These are phyloP conservation scores for Pholiota adiposa DNA, from an alignment of 1,284 basidiomycete genomes.

Conservation along the genomic window DNA sequence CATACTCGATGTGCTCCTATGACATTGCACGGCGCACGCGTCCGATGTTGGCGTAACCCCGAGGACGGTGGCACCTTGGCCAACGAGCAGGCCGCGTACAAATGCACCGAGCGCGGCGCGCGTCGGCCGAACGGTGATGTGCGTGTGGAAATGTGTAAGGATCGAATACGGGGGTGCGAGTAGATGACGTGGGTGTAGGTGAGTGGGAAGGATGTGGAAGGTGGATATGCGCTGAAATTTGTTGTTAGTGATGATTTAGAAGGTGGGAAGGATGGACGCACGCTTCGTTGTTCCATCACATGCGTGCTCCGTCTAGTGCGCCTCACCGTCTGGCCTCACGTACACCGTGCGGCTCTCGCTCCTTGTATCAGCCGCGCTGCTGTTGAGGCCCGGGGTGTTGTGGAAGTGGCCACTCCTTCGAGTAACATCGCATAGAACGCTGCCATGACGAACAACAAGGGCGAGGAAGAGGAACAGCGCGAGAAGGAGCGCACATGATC, in stretches of 20 bases:
- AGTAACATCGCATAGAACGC: conserved; percentile 28
- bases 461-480: neutral
- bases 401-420: conserved; percentile 22
- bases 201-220: conserved; percentile 42
- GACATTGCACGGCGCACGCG: conserved; percentile 37
- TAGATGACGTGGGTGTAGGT: conserved; percentile 47
- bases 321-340: neutral
- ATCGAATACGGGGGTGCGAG: conserved; percentile 62
- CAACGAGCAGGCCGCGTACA: conserved; percentile 56
- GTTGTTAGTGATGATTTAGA: neutral
- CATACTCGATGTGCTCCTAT: conserved; percentile 42
- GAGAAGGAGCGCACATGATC: neutral
- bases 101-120: conserved; percentile 66
- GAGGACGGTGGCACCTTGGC: neutral
- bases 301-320: conserved; percentile 40
- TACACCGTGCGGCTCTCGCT: neutral
- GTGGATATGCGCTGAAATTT: neutral
- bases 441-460: conserved; percentile 13
- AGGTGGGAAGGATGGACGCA: conserved; percentile 32
- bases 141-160: conserved; percentile 65
- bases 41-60: neutral
- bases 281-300: conserved; percentile 62
- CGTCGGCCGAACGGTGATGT: conserved; percentile 52
- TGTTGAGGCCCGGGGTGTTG: conserved; percentile 24
- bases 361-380: neutral